Evolutionary conservation across 176 grass and related monocot genomes (phyloP), one percentile per base, ranked within the genome.

Genomic region (Oryza meridionalis): DNA sequence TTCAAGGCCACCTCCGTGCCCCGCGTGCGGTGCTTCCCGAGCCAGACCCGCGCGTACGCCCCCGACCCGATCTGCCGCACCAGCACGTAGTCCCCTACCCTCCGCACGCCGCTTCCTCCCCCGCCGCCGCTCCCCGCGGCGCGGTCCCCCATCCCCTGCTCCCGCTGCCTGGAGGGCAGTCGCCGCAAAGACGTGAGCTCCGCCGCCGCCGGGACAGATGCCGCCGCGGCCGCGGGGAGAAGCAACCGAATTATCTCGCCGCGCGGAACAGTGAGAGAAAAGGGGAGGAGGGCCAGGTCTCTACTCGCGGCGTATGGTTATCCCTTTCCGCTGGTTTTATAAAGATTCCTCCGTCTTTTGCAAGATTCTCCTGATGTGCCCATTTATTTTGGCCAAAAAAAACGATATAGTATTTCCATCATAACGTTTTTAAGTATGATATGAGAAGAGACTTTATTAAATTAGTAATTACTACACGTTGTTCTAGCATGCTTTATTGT

Each of bases 31-130:
- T 93, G 91, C 77, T 72, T 63, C 26, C 87, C 96, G 50, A 88
- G 72, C 93, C 93, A 98, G 33, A 98, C 96, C 61, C 84, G 77
- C n/a, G 96, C 95, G 91, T 92, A 98, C 37, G 96, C 91, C 58
- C 96, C 96, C 82, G 82, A 75, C 40, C 96, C 96, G 79, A 98
- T 95, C 86, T 68, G 76, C 33, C 77, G 87, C 65, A 72, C 69
- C 43, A 98, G 75, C 26, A 87, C 75, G 73, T 98, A 98, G 2
- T 98, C 96, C 65, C 96, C 96, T 46, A 98, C 96, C 76, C 82
- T 53, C 35, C 87, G 82, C 53, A 58, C 27, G 58, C 76, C 58
- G 46, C 76, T 31, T 31, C 29, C 29, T 31, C 29, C 19, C 12
- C 79, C 69, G 40, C 40, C 65, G 29, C 62, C 51, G 33, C 62